These are phyloP conservation scores for Groenewaldozyma sp. DNA, from an alignment of 1,139 yeast genomes.

Conservation along the genomic window DNA sequence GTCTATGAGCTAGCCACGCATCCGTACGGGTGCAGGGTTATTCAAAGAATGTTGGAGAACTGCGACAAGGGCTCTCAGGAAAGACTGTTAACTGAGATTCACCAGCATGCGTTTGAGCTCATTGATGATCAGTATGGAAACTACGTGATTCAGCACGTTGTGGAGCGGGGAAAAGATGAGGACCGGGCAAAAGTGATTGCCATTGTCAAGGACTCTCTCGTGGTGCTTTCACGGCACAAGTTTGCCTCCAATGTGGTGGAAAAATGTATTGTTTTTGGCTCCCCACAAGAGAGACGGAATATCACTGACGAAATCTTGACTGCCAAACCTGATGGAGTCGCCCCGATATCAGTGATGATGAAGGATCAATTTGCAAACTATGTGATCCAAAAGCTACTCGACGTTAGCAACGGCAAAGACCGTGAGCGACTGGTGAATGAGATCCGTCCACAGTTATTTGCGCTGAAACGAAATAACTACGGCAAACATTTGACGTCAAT, in stretches of 20 bases:
- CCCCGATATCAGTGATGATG: slow-evolving; percentile 58
- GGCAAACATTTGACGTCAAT: slow-evolving; percentile 86
- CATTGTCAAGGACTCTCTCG: slow-evolving; percentile 50
- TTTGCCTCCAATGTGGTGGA: slow-evolving; percentile 98
- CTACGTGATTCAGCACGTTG: slow-evolving; percentile 91
- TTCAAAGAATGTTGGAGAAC: slow-evolving; percentile 82
- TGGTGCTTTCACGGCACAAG: slow-evolving; percentile 83
- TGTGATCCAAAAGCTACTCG: slow-evolving; percentile 90
- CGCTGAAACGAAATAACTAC: slow-evolving; percentile 35
- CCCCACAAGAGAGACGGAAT: slow-evolving; percentile 47
- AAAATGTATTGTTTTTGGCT: slow-evolving; percentile 75
- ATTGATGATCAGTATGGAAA: slow-evolving; percentile 97
- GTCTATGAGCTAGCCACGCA: slow-evolving; percentile 87
- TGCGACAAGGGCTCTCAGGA: slow-evolving; percentile 51
- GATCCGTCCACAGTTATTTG: slow-evolving; percentile 33
- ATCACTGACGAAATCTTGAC: slow-evolving; percentile 56
- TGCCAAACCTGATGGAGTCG: slow-evolving; percentile 36
- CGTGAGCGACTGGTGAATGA: slow-evolving; percentile 30
- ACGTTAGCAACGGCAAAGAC: slow-evolving; percentile 62
- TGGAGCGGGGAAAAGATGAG: slow-evolving; percentile 61
- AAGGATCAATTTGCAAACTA: slow-evolving; percentile 96
- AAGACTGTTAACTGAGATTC: slow-evolving; percentile 56
- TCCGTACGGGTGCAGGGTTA: slow-evolving; percentile 95
- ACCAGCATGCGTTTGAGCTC: slow-evolving; percentile 61
- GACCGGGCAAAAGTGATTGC: slow-evolving; percentile 45